Evolutionary conservation across 805 yeast species (phyloP).

Genomic region (Diddensiella caesifluorescens): DNA sequence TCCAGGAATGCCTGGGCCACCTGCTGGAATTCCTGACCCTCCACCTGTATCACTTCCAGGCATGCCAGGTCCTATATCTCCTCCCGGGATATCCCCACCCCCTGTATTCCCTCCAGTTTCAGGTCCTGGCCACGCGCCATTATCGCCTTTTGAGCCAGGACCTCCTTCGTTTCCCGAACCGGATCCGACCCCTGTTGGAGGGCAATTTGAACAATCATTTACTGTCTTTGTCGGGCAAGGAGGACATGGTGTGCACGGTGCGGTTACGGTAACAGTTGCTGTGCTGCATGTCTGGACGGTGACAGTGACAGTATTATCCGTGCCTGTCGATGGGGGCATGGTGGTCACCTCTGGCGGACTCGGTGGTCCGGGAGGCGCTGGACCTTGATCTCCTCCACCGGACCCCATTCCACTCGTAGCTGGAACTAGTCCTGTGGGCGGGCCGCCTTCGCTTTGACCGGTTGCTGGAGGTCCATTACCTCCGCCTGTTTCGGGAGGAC

Average conservation of each 20-base stretch:
- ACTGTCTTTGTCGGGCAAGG: slow-evolving; percentile 1
- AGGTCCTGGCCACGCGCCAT: slow-evolving; percentile 3
- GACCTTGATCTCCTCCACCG: not conserved
- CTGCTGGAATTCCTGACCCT: not conserved
- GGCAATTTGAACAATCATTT: no score
- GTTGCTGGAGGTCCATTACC: slow-evolving; percentile 1
- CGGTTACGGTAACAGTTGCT: slow-evolving; percentile 2
- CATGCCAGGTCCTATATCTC: not conserved
- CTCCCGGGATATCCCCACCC: not conserved
- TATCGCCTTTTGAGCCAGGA: slow-evolving; percentile 1
- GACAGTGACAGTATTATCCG: not conserved
- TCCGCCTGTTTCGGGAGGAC: not conserved
- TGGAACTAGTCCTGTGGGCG: not conserved
- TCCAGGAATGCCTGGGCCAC: slow-evolving; percentile 5
- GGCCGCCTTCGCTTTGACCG: no score
- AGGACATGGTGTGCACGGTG: slow-evolving; percentile 1
- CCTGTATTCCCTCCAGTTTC: not conserved
- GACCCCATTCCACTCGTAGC: not conserved
- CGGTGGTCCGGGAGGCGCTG: not conserved
- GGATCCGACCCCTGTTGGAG: slow-evolving; percentile 1
- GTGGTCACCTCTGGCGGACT: slow-evolving; percentile 5
- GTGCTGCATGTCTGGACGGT: not conserved
- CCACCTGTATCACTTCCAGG: slow-evolving; percentile 1
- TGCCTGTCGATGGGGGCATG: slow-evolving; percentile 1
- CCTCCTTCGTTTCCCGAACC: slow-evolving; percentile 4